Evolutionary conservation across 2,329 filamentous ascomycete genomes (phyloP).

Genomic region (Cercospora sojina): DNA sequence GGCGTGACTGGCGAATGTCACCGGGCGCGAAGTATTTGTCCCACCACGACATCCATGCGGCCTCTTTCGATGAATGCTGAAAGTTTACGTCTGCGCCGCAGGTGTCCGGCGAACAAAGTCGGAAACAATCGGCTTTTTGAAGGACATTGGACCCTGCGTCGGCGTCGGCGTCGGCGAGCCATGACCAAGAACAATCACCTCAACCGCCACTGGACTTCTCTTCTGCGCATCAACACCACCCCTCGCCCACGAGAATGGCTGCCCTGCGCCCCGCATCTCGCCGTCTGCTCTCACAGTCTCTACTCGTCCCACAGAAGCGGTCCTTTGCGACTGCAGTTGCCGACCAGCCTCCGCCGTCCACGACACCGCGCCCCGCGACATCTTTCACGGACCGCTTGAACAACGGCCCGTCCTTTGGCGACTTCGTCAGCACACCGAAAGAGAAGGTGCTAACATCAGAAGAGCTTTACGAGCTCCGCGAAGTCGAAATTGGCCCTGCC

Average conservation of each 20-base stretch:
- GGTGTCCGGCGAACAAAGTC: not conserved
- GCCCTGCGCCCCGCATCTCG: slow-evolving; percentile 22
- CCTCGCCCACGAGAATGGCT: slow-evolving; percentile 19
- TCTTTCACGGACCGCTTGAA: slow-evolving; percentile 64
- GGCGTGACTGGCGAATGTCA: slow-evolving; percentile 30
- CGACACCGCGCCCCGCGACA: slow-evolving; percentile 47
- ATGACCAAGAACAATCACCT: slow-evolving; percentile 2
- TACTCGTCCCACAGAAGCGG: slow-evolving; percentile 38
- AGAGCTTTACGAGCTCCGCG: slow-evolving; percentile 62
- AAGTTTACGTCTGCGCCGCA: not conserved
- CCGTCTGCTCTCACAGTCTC: slow-evolving; percentile 22
- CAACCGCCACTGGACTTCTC: slow-evolving; percentile 3
- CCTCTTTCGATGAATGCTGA: not conserved
- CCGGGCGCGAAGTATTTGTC: slow-evolving; percentile 37
- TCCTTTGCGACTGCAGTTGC: slow-evolving; percentile 47
- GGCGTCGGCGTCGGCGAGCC: not conserved
- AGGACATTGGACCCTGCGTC: not conserved
- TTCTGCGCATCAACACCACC: not conserved
- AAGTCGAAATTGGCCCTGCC: slow-evolving; percentile 59
- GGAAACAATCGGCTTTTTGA: slow-evolving; percentile 5
- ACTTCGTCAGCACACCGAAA: slow-evolving; percentile 56
- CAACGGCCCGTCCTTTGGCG: slow-evolving; percentile 61
- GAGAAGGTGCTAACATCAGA: slow-evolving; percentile 44
- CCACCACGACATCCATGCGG: slow-evolving; percentile 37
- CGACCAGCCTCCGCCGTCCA: slow-evolving; percentile 38